Evolutionary conservation across 345 rosid species (phyloP), one percentile per base, ranked within the genome.

Genomic region (Ceriops tagal): DNA sequence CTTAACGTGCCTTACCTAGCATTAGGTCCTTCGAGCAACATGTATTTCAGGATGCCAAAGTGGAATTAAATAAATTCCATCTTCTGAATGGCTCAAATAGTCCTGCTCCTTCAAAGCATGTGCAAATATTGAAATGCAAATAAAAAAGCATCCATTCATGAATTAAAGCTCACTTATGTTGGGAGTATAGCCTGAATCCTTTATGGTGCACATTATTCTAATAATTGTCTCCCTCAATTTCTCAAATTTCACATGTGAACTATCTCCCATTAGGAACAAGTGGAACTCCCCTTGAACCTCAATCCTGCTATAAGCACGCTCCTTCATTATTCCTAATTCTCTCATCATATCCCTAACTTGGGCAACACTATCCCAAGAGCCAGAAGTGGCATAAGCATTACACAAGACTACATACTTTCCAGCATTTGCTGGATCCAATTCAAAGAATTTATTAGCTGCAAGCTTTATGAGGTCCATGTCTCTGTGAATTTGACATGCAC

Each of bases 351-450:
- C 77, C 73, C 93, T 77, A 76, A 88, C 74, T 73, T 86, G 73
- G n/a, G 86, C 84, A 15, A 86, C 89, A 77, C 73, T 76, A 26
- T 84, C 87, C 90, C 86, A 82, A 35, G 76, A 76, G 51, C 92
- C 93, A 75, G 83, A 81, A 62, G 76, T 76, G 22, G 93, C 87
- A 68, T 82, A 88, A 7, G 88, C 80, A 74, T 88, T 90, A 11
- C 89, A 84, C 58, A 85, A 73, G 53, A 90, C 90, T 46, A 88
- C 88, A 60, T 85, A 81, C 46, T 87, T 90, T 46, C 93, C 92
- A 19, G 89, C 85, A 77, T 87, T 87, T 30, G 59, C 82, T 5
- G 83, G 84, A 43, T 90, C 89, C 73, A 90, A 66, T 68, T 85
- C 82, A 20, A 86, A 81, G 74, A 77, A 90, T 30, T 72, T 83